Conservation (phyloP, 129 eudicot genomes). For the Deinandra increscens region DNA sequence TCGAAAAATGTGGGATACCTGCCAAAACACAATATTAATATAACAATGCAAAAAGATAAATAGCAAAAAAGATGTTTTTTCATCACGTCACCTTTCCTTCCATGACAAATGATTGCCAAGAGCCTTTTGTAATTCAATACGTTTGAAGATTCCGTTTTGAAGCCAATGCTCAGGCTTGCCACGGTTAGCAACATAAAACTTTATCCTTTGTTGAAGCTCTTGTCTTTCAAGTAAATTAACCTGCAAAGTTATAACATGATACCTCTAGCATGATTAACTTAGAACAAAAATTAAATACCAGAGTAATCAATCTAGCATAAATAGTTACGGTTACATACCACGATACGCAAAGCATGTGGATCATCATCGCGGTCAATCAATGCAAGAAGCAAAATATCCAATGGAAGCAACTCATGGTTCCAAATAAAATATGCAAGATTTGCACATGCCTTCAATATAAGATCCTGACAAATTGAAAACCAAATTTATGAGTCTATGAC, state of each 20-base stretch:
- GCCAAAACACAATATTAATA: constrained; percentile 16
- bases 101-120: constrained; percentile 93
- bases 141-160: constrained; percentile 66
- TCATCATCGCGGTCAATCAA: constrained; percentile 96
- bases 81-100: constrained; percentile 77
- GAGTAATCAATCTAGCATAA: not conserved
- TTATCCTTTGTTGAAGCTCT: constrained; percentile 90
- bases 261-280: not conserved
- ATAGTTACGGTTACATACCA: constrained; percentile 46
- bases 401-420: constrained; percentile 95
- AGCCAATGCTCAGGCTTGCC: constrained; percentile 97
- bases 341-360: constrained; percentile 91
- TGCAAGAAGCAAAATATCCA: constrained; percentile 86
- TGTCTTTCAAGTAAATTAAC: constrained; percentile 83
- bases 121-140: constrained; percentile 82
- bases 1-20: constrained; percentile 92
- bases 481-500: constrained; percentile 1
- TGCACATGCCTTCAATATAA: constrained; percentile 70
- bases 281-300: constrained; percentile 7
- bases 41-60: not conserved
- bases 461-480: constrained; percentile 53
- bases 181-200: constrained; percentile 63
- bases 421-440: constrained; percentile 84
- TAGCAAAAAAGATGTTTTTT: not conserved
- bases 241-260: constrained; percentile 36